Evolutionary conservation across 306 rosid genomes (phyloP), one percentile per base, ranked within the genome.

Genomic region (Dalbergia oliveri): DNA sequence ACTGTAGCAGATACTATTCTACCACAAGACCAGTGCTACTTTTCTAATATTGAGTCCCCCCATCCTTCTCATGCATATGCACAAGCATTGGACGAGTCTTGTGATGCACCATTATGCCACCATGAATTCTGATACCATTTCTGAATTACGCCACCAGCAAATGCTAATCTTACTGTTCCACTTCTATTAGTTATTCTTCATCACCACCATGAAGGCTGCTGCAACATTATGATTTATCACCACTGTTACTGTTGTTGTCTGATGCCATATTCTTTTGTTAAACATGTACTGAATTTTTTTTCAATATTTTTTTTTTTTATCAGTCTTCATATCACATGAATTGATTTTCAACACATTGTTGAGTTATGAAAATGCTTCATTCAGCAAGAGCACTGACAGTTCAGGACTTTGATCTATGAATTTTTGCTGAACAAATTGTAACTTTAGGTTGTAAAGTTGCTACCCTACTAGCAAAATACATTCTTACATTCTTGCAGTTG

Each of bases 151-250:
- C 71, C 49, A 14, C 63, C 50, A 11, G 34, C 47, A 75, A 49
- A 62, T 16, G 39, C 35, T 63, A 63, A 47, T 62, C 80, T 75
- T 62, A 62, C 34, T 15, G 26, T 44, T 26, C 14, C 43, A 60
- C 14, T 19, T 66, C 21, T 54, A 77, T 66, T 43, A 39, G 57
- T 26, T 26, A 2, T 26, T 26, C 75, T 69, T 11, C 68, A 26
- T 59, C 62, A 43, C n/a, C 60, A n/a, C 33, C 47, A 68, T 58
- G 39, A 18, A 16, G 62, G 60, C 41, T 47, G 33, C 45, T 60
- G 62, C 50, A 78, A 41, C 50, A 37, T 78, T 44, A 58, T 45
- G 51, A 44, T 23, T 68, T 58, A 57, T 59, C 76, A 78, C 63
- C 61, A 57, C 73, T 71, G 31, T 72, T 37, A 19, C 65, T 34